These are phyloP conservation scores for Heracleum sosnowskyi DNA, from an alignment of 129 eudicot genomes.

Conservation along the genomic window DNA sequence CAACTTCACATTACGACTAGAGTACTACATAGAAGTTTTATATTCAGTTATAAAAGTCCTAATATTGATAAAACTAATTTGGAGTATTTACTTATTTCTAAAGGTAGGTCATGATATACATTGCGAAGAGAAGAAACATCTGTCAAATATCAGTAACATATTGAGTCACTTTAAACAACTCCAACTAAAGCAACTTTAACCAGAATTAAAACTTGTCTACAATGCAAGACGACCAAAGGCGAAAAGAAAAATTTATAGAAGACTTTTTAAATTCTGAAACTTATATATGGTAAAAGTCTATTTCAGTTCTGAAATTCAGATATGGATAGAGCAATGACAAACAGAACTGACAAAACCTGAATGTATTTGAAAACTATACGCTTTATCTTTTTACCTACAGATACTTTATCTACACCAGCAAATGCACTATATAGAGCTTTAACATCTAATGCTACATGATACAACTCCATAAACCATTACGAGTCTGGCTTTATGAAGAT, in stretches of 20 bases:
- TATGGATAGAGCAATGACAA: background rate
- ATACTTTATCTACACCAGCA: conserved; percentile 46
- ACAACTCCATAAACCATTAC: conserved; percentile 45
- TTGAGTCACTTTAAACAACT: background rate
- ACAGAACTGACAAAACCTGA: background rate
- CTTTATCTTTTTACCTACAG: conserved; percentile 72
- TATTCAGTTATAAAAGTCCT: background rate
- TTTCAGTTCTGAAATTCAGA: background rate
- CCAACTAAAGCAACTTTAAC: background rate
- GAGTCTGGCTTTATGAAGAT: conserved; percentile 23
- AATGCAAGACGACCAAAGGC: background rate
- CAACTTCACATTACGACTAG: background rate
- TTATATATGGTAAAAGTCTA: background rate
- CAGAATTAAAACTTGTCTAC: conserved; percentile 1
- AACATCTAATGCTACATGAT: conserved; percentile 33
- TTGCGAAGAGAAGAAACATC: background rate
- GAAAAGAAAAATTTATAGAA: background rate
- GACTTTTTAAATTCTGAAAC: background rate
- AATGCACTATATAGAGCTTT: conserved; percentile 28
- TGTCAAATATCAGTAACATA: background rate
- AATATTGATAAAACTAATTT: background rate
- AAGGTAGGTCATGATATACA: background rate
- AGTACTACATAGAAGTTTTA: background rate
- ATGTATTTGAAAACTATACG: conserved; percentile 44
- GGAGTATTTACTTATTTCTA: background rate